These are phyloP conservation scores for Lizonia empirigonia DNA, from an alignment of 2,329 filamentous ascomycete species.

Conservation along the genomic window DNA sequence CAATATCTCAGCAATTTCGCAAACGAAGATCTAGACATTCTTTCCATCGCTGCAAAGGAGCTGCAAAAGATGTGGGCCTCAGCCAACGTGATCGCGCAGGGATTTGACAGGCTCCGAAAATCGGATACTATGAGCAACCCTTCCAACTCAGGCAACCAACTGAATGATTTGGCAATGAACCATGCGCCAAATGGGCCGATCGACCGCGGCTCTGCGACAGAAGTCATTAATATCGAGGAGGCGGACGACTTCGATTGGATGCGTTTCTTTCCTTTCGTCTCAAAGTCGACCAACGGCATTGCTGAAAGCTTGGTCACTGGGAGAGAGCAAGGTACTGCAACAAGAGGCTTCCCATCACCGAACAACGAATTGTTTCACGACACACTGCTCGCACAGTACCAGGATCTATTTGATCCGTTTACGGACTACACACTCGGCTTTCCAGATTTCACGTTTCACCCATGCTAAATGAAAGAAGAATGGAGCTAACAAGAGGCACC, in stretches of 20 bases:
- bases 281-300: conserved; percentile 28
- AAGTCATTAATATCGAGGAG: not conserved
- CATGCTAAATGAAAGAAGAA: no score
- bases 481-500: no score
- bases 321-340: conserved; percentile 25
- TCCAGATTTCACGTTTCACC: conserved; percentile 6
- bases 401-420: conserved; percentile 31
- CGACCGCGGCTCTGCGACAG: not conserved
- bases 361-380: conserved; percentile 30
- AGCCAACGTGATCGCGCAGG: conserved; percentile 28
- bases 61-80: conserved; percentile 34
- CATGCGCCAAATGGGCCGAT: not conserved
- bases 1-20: conserved; percentile 22
- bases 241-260: conserved; percentile 29
- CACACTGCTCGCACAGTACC: conserved; percentile 28
- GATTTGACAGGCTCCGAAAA: conserved; percentile 27
- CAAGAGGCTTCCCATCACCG: conserved; percentile 29
- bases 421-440: conserved; percentile 20
- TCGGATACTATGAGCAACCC: not conserved
- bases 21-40: conserved; percentile 28
- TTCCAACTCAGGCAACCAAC: not conserved
- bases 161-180: not conserved
- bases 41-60: conserved; percentile 24
- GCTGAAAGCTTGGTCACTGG: conserved; percentile 24
- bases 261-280: conserved; percentile 31